Evolutionary conservation across 768 basidiomycete species (phyloP).

Genomic region (Termitomyces bulborhizus): DNA sequence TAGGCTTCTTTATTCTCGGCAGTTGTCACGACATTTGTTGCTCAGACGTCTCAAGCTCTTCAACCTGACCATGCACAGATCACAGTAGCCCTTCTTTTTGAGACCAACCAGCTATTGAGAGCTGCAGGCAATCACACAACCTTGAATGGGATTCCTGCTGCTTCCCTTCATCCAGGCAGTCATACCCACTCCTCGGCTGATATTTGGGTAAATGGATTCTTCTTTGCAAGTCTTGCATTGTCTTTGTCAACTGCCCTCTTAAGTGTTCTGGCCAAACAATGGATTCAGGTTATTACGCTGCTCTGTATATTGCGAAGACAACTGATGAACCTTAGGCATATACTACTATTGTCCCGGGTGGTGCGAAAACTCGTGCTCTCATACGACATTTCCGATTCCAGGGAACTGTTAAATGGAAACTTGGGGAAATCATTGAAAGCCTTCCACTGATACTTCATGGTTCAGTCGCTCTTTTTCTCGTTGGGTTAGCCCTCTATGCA

Average conservation of each 20-base stretch:
- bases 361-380: neutral
- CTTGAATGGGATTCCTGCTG: neutral
- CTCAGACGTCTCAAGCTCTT: neutral
- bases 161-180: neutral
- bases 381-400: neutral
- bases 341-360: neutral
- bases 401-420: neutral
- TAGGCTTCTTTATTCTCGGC: neutral
- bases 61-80: neutral
- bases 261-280: neutral
- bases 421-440: neutral
- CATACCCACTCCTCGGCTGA: neutral
- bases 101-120: neutral
- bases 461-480: neutral
- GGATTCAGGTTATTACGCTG: neutral
- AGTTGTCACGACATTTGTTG: neutral
- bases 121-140: neutral
- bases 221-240: neutral
- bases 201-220: neutral
- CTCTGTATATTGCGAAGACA: neutral
- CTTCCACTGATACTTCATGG: neutral
- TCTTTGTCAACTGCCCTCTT: neutral
- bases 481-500: neutral
- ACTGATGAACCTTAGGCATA: neutral
- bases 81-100: neutral